Base-by-base conservation (phyloP, 208 protist genomes). In the Leishmania braziliensis region DNA sequence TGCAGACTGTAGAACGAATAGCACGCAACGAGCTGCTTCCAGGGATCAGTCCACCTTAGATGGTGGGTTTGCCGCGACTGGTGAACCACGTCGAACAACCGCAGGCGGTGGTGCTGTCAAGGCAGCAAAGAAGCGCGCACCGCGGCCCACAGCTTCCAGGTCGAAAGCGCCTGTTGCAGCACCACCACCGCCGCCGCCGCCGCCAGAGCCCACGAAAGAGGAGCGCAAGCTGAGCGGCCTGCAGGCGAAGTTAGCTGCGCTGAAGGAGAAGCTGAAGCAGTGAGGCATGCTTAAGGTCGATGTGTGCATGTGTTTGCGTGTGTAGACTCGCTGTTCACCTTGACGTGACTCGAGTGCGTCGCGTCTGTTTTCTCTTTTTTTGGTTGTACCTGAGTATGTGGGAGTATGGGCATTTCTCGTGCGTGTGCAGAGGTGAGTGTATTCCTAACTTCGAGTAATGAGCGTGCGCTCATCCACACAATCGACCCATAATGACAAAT, bases 261-360 rank as follows among this genome's bases (percentile, higher is more conserved):
- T 97, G 33, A 90, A 93, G 75, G 88, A 90, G 36, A 97, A 96
- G 81, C 91, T 97, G 82, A 89, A 94, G 56, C 93, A 92, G 80
- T 87, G 56, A 80, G 74, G 23, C 74, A 53, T 33, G 23, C 2
- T 29, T 33, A 46, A 18, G 18, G 9, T 26, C 23, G 5, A 39
- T 68, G 26, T 54, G 69, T 46, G 69, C 20, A 16, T 73, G 46
- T 36, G 69, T 51, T 54, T 0, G 12, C 26, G 43, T 8, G 39
- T 29, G 26, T 26, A 9, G 69, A 36, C 69, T 54, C 46, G 46
- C 69, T 51, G 69, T 46, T 54, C 39, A 73, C 39, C 69, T 29
- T 73, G 39, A 73, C 46, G 29, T 48, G 69, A 29, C 46, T 10
- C 18, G 3, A 54, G 46, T 18, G 69, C 20, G 23, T 54, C 46